Base-by-base conservation (phyloP, 2,329 filamentous ascomycete species). In the Verticillium tricorpus region DNA sequence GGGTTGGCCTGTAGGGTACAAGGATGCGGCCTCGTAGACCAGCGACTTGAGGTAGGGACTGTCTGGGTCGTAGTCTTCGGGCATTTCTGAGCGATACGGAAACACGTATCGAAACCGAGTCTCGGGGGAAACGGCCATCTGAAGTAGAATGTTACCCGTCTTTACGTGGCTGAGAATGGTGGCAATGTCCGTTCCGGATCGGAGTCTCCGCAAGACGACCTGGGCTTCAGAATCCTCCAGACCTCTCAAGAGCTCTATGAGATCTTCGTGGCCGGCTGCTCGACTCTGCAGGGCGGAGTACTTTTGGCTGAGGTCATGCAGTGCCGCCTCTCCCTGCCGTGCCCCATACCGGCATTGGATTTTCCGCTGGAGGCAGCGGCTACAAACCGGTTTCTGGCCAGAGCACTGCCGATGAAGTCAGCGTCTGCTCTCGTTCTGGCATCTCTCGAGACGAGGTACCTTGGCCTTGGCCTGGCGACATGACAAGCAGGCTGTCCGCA, bases 71-170 rank as follows among this genome's bases (percentile, higher is more conserved):
- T 60, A 58, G 2, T 56, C 55, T 4, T 39, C 57, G 0, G 68
- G 70, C 67, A 73, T 70, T 6, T 67, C 58, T 1, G 64, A 17
- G 4, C 58, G 50, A 55, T 77, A 77, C 0, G 76, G 77, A 39
- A 80, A 77, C 55, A 74, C 72, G 52, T 77, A 79, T 50, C 75
- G 75, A 22, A 72, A 70, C 1, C 74, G 67, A 1, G 74, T 69
- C 63, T 80, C 76, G 5, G 77, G 75, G 0, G 67, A 62, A 2
- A 78, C 64, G 0, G 73, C 67, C 60, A 78, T 71, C 61, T 79
- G 76, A 5, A 79, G 62, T 3, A 79, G 63, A 5, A 75, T 34
- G 61, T 77, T 71, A 9, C 77, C 77, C 22, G 70, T 70, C 52
- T 68, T 70, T 55, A 76, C 68, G 32, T 75, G 73, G 15, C 68